Conservation (phyloP, 176 grass and related monocot species). For the Oryza brachyantha region DNA sequence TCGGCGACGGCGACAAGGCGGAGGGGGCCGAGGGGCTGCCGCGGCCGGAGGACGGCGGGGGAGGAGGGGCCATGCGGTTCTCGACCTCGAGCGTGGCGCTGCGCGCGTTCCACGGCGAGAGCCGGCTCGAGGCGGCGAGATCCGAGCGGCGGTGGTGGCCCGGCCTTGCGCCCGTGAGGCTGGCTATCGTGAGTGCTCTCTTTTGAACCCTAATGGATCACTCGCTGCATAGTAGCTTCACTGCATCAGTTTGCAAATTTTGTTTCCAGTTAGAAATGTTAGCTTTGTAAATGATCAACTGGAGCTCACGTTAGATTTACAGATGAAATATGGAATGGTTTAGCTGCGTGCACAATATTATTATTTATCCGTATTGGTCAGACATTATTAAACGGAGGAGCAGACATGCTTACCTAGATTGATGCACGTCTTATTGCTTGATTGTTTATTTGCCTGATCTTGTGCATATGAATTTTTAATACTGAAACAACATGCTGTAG, state of each 20-base stretch:
- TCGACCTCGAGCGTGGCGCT: slow-evolving; percentile 39
- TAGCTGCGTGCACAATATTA: neutral
- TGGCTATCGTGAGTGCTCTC: slow-evolving; percentile 42
- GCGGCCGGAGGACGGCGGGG: neutral
- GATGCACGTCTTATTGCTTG: slow-evolving; percentile 12
- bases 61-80: slow-evolving; percentile 21
- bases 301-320: slow-evolving; percentile 9
- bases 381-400: slow-evolving; percentile 24
- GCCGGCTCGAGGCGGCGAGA: slow-evolving; percentile 51
- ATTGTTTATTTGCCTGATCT: slow-evolving; percentile 17
- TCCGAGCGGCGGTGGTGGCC: slow-evolving; percentile 48
- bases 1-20: slow-evolving; percentile 40
- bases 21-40: slow-evolving; percentile 15
- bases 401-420: slow-evolving; percentile 51
- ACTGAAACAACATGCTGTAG: slow-evolving; percentile 10
- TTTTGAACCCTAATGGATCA: slow-evolving; percentile 20
- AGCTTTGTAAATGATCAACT: neutral
- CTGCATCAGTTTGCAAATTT: slow-evolving; percentile 20
- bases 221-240: neutral
- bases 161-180: slow-evolving; percentile 37
- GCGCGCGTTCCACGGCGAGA: slow-evolving; percentile 44
- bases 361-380: slow-evolving; percentile 11
- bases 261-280: neutral
- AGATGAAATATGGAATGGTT: slow-evolving; percentile 4
- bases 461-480: slow-evolving; percentile 19